Evolutionary conservation across 257 asterid genomes (phyloP).

Genomic region (Knoxia roxburghii): DNA sequence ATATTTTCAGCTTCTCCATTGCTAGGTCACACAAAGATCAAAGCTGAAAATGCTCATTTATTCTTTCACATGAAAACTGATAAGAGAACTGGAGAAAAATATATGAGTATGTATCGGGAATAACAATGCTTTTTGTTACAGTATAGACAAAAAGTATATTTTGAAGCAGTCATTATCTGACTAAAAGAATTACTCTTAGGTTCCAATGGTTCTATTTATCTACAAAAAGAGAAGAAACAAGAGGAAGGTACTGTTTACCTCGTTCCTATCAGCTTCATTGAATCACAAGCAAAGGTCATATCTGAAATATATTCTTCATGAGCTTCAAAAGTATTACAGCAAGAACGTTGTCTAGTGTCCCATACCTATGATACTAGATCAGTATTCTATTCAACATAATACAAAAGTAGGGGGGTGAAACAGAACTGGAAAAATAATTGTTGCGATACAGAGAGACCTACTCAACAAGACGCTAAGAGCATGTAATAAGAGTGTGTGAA

Average conservation of each 20-base stretch:
- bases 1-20: neutral
- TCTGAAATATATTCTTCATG: slow-evolving; percentile 91
- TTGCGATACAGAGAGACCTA: neutral
- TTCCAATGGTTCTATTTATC: neutral
- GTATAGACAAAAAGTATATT: neutral
- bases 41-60: neutral
- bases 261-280: slow-evolving; percentile 69
- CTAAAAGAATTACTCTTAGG: neutral
- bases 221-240: slow-evolving; percentile 1
- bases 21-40: neutral
- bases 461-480: neutral
- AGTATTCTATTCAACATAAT: neutral
- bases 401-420: neutral
- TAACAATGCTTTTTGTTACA: no score
- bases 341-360: slow-evolving; percentile 87
- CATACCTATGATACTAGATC: slow-evolving; percentile 46
- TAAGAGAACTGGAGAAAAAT: neutral
- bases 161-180: neutral
- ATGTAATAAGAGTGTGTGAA: neutral
- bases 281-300: slow-evolving; percentile 73
- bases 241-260: slow-evolving; percentile 33
- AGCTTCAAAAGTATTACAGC: slow-evolving; percentile 58
- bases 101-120: no score
- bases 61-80: neutral
- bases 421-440: neutral